Conservation (phyloP, 805 yeast genomes). For the Ogataea minuta region DNA sequence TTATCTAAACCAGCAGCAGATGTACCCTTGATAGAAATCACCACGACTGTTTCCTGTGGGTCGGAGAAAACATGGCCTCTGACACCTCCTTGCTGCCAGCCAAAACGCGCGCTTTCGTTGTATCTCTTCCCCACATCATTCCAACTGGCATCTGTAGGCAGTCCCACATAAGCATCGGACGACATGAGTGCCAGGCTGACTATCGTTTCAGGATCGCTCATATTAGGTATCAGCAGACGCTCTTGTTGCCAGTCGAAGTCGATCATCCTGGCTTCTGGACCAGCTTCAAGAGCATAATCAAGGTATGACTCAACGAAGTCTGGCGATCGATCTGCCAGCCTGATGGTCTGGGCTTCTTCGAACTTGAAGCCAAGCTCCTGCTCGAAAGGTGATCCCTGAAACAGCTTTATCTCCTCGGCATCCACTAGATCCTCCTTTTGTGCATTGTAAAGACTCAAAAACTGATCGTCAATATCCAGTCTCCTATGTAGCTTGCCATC, state of each 20-base stretch:
- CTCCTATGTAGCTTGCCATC: conserved; percentile 46
- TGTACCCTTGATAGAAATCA: conserved; percentile 88
- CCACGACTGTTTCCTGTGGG: conserved; percentile 53
- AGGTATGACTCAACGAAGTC: conserved; percentile 66
- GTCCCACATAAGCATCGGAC: conserved; percentile 83
- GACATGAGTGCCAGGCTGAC: conserved; percentile 79
- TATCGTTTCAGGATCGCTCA: conserved; percentile 71
- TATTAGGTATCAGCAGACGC: conserved; percentile 62
- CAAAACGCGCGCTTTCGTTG: conserved; percentile 60
- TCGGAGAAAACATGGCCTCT: conserved; percentile 87
- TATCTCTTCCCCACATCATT: conserved; percentile 51
- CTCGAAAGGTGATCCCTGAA: conserved; percentile 21
- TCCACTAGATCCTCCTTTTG: neutral
- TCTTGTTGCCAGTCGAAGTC: conserved; percentile 65
- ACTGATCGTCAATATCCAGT: conserved; percentile 19
- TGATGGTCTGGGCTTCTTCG: conserved; percentile 19
- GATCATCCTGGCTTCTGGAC: conserved; percentile 34
- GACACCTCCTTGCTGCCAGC: conserved; percentile 84
- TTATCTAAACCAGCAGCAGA: conserved; percentile 70
- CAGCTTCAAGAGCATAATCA: conserved; percentile 48
- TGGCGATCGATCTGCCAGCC: conserved; percentile 51
- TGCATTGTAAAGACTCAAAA: conserved; percentile 5
- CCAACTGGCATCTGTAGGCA: conserved; percentile 85
- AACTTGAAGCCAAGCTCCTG: conserved; percentile 21
- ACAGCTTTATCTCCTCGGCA: conserved; percentile 5